These are phyloP conservation scores for Vanderwaltozyma tropicalis DNA, from an alignment of 805 yeast genomes.

Conservation along the genomic window DNA sequence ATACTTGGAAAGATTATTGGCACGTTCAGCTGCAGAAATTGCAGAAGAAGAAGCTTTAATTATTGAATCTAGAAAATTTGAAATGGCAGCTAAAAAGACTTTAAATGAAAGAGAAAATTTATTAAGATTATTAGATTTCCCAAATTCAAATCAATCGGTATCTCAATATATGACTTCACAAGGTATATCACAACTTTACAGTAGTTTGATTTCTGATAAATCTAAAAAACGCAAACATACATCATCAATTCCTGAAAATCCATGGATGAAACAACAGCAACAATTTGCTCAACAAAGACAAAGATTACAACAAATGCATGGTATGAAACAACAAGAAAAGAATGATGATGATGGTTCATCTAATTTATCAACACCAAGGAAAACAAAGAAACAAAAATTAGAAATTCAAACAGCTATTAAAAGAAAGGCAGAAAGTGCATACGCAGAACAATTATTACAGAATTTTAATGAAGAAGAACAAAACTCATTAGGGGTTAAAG, in stretches of 20 bases:
- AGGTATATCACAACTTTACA: slow-evolving; percentile 80
- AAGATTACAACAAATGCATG: slow-evolving; percentile 25
- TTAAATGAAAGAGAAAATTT: slow-evolving; percentile 71
- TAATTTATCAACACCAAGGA: slow-evolving; percentile 8
- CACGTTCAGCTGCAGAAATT: slow-evolving; percentile 88
- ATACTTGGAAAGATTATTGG: slow-evolving; percentile 64
- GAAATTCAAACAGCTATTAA: slow-evolving; percentile 24
- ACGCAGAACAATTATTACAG: slow-evolving; percentile 26
- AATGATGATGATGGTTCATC: slow-evolving; percentile 3
- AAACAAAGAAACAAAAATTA: slow-evolving; percentile 25
- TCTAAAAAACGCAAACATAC: slow-evolving; percentile 42
- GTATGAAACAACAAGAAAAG: slow-evolving; percentile 4
- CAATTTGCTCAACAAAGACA: slow-evolving; percentile 31
- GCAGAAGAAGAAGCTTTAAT: slow-evolving; percentile 95
- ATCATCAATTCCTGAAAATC: slow-evolving; percentile 33
- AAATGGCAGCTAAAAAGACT: slow-evolving; percentile 83
- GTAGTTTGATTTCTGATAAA: slow-evolving; percentile 62
- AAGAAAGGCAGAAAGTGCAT: slow-evolving; percentile 24
- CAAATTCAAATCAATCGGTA: slow-evolving; percentile 66
- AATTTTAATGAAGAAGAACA: slow-evolving; percentile 66
- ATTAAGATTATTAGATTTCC: slow-evolving; percentile 73
- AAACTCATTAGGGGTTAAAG: slow-evolving; percentile 70
- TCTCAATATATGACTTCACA: slow-evolving; percentile 74
- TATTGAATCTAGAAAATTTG: slow-evolving; percentile 86
- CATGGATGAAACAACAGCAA: slow-evolving; percentile 35